Evolutionary conservation across 1,284 basidiomycete genomes (phyloP), one percentile per base, ranked within the genome.

Genomic region (Irpex rosettiformis): DNA sequence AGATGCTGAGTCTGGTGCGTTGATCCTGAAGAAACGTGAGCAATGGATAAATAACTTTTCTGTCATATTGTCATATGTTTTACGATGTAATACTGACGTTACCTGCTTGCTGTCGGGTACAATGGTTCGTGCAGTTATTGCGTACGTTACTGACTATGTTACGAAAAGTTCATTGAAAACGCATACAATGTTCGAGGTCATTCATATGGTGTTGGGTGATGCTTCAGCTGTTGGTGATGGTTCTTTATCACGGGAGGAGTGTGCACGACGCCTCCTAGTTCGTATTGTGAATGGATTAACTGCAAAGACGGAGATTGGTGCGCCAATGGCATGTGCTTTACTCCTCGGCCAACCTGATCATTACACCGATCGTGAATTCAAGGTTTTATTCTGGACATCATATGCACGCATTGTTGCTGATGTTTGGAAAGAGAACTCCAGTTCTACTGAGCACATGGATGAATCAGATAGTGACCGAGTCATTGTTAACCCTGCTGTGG

Each of bases 261-360:
- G 24, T n/a, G 55, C 43, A 13, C 30, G 57, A n/a, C 40, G 18
- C 16, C 13, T 63, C 3, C 25, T 63, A 4, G 58, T 43, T 10
- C 57, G 59, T 22, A 66, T 72, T 28, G 67, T 70, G 0, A 73
- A 74, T 62, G 54, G 52, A 4, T 47, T 73, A 4, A 67, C 65
- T 33, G 54, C 66, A 16, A 70, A 67, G 52, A 52, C 60, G 33
- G 70, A 73, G 61, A 70, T 71, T 24, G 71, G 71, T 16, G 60
- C 60, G 3, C 73, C 73, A 7, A 70, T 72, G 67, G 65, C 64
- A 11, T 62, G 54, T 48, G 27, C 68, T 45, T 70, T 69, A 59
- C 55, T 73, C 2, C 54, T 73, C 29, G 51, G 51, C 13, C n/a
- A 52, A 13, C 51, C 51, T 10, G 51, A 52, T 25, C 51, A 52